A percentile compares a stretch with the other conserved stretches of the same genome.
These are phyloP conservation scores for Aspergillus sp. DNA, from an alignment of 2,329 filamentous ascomycete species.

Conservation along the genomic window DNA sequence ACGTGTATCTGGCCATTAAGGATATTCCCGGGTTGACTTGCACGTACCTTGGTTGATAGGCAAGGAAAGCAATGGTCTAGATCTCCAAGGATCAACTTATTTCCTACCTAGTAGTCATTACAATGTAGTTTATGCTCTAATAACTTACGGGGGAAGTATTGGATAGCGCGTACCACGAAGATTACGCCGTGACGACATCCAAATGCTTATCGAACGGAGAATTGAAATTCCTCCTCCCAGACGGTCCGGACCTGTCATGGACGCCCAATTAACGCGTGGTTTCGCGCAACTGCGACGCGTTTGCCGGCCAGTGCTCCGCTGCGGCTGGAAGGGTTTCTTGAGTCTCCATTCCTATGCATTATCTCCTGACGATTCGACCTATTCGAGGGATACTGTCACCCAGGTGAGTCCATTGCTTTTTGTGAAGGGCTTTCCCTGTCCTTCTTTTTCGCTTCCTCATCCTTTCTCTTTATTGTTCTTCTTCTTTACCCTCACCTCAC, in stretches of 20 bases:
- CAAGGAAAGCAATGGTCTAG: background rate
- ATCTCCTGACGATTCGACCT: background rate
- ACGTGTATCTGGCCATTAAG: no score
- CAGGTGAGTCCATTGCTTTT: background rate
- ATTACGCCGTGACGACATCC: background rate
- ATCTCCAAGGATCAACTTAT: background rate
- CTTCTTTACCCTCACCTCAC: background rate
- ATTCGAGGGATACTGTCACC: background rate
- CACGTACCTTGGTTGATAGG: background rate
- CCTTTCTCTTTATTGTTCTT: background rate
- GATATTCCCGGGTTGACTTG: background rate
- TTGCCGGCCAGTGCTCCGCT: background rate
- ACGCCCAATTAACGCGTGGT: slow-evolving; percentile 1
- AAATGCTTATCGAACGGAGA: background rate
- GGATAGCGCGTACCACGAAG: background rate
- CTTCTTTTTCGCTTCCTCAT: background rate
- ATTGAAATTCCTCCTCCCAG: background rate
- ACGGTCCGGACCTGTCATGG: background rate
- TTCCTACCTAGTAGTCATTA: background rate
- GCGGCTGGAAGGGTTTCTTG: no score
- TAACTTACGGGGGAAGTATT: background rate
- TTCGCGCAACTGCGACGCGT: slow-evolving; percentile 11
- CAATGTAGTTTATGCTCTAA: no score
- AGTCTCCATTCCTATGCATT: background rate
- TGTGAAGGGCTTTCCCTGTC: no score